phyloP scores from a whole-genome alignment of 2,329 filamentous ascomycete genomes.

The Proliferodiscus dingleyae region DNA sequence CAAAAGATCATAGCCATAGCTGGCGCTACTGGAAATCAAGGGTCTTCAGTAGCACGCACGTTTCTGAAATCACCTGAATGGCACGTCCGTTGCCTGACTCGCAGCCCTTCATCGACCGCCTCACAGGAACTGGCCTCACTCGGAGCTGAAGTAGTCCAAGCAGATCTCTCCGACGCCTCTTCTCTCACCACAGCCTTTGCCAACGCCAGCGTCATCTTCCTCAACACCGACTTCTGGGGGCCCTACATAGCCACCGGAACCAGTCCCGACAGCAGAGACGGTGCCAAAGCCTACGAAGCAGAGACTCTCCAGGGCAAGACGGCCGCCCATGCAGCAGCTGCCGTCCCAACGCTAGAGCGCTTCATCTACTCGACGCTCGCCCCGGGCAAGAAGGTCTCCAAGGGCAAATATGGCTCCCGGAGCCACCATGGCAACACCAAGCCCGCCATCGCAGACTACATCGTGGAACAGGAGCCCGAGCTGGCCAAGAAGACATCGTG shows the following conservation, averaged over 20 bases:
- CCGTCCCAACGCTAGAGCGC: conserved; percentile 30
- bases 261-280: not conserved
- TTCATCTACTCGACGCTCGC: conserved; percentile 38
- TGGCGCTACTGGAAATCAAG: conserved; percentile 57
- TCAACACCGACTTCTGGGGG: conserved; percentile 27
- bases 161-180: conserved; percentile 20
- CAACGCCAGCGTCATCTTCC: conserved; percentile 25
- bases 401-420: conserved; percentile 40
- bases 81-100: conserved; percentile 23
- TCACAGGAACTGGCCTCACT: conserved; percentile 12
- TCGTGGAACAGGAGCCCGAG: conserved; percentile 22
- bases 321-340: conserved; percentile 25
- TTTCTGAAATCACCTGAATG: conserved; percentile 25
- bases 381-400: conserved; percentile 33
- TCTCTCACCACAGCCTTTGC: conserved; percentile 23
- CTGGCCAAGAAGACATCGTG: conserved; percentile 33
- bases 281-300: conserved; percentile 14
- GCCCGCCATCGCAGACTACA: conserved; percentile 27
- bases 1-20: conserved; percentile 50
- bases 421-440: conserved; percentile 35
- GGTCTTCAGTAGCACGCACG: conserved; percentile 45
- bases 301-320: conserved; percentile 28
- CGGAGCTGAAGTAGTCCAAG: conserved; percentile 26
- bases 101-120: conserved; percentile 16
- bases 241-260: conserved; percentile 1